A percentile compares a stretch with the other conserved stretches of the same genome.
Conservation (phyloP, 164 flowering plant genomes). For the Brasenia schreberi region DNA sequence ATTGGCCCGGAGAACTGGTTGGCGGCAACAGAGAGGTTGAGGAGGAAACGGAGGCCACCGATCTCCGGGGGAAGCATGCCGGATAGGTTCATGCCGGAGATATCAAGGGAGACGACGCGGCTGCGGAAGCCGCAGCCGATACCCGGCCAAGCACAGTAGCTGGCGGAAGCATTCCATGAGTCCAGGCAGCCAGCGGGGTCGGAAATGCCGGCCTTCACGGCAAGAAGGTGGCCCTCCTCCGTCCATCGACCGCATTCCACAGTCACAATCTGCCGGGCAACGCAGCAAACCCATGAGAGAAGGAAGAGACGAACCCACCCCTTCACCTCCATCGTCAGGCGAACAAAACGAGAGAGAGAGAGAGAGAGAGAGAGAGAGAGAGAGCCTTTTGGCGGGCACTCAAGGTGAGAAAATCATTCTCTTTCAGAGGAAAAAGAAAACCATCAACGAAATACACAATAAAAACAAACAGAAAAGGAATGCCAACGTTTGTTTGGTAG, state of each 20-base stretch:
- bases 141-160: slow-evolving; percentile 57
- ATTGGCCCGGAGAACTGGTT: slow-evolving; percentile 49
- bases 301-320: slow-evolving; percentile 7
- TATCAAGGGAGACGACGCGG: slow-evolving; percentile 51
- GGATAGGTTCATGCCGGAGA: slow-evolving; percentile 48
- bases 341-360: not conserved
- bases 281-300: slow-evolving; percentile 9
- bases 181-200: slow-evolving; percentile 33
- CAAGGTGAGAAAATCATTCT: not conserved
- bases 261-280: slow-evolving; percentile 3
- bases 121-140: slow-evolving; percentile 60
- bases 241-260: slow-evolving; percentile 19
- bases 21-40: slow-evolving; percentile 34
- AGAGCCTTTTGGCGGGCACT: not conserved
- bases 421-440: no score
- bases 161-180: slow-evolving; percentile 45
- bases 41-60: slow-evolving; percentile 32
- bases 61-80: slow-evolving; percentile 51
- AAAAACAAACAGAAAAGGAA: no score
- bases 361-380: not conserved
- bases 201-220: slow-evolving; percentile 43
- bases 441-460: no score
- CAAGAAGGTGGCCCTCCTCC: slow-evolving; percentile 47
- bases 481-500: no score
- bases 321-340: no score